These are phyloP conservation scores for Sphagnum contortum DNA, from an alignment of 225 moss, liverwort and hornwort species.

Conservation along the genomic window DNA sequence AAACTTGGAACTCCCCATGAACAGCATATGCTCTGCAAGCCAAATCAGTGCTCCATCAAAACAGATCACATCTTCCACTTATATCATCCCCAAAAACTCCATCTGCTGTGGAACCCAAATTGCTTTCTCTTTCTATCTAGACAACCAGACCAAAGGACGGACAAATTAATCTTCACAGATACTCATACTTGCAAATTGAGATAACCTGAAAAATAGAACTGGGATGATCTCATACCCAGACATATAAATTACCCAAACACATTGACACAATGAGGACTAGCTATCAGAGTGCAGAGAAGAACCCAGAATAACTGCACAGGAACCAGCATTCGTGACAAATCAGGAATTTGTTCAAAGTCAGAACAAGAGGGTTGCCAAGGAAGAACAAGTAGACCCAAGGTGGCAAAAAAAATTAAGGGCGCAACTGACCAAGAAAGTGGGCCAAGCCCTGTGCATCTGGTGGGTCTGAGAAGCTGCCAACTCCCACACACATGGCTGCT, in stretches of 20 bases:
- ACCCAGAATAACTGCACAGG: too few species aligned
- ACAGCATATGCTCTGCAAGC: slow-evolving; percentile 89
- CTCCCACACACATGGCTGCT: slow-evolving; percentile 97
- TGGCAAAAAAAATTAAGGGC: too few species aligned
- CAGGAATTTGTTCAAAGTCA: too few species aligned
- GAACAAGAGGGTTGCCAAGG: too few species aligned
- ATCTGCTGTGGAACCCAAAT: neutral
- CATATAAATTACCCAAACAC: too few species aligned
- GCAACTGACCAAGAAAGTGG: slow-evolving; percentile 76
- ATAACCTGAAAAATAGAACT: neutral
- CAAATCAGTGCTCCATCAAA: neutral
- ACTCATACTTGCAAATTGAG: neutral
- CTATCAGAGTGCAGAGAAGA: too few species aligned
- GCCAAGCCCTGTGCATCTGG: slow-evolving; percentile 93
- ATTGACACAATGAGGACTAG: too few species aligned
- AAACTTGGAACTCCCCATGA: slow-evolving; percentile 94
- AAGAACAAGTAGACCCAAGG: too few species aligned
- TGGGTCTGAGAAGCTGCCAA: slow-evolving; percentile 96
- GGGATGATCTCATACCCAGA: too few species aligned
- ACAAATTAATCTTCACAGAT: neutral
- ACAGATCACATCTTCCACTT: too few species aligned
- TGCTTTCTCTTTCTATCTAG: neutral
- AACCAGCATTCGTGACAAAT: too few species aligned
- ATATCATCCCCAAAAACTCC: neutral
- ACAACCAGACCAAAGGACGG: neutral